These are phyloP conservation scores for Colletotrichum aenigma DNA, from an alignment of 2,329 filamentous ascomycete species.

Conservation along the genomic window DNA sequence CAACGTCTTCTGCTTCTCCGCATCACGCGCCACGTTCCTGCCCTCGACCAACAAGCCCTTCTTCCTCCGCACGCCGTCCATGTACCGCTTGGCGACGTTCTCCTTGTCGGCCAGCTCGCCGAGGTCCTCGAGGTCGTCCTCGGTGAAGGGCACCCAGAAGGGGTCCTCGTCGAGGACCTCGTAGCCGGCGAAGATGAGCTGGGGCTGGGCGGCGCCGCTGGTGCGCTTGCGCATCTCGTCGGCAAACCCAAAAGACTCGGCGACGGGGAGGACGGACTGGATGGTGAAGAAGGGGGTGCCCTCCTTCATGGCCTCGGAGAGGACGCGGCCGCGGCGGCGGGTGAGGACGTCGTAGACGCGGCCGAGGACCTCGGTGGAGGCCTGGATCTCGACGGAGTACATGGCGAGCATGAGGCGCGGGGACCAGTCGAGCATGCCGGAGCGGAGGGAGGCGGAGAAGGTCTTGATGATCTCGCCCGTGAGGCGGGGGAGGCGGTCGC, in stretches of 20 bases:
- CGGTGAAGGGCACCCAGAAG: slow-evolving; percentile 96
- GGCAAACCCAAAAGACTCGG: slow-evolving; percentile 93
- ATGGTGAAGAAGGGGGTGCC: slow-evolving; percentile 98
- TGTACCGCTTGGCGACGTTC: slow-evolving; percentile 95
- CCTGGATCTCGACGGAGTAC: slow-evolving; percentile 98
- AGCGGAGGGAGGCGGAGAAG: slow-evolving; percentile 80
- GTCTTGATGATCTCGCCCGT: slow-evolving; percentile 94
- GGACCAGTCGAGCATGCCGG: slow-evolving; percentile 94
- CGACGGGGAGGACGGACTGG: slow-evolving; percentile 83
- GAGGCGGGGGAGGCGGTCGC: slow-evolving; percentile 75
- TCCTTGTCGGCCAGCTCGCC: slow-evolving; percentile 92
- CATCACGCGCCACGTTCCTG: slow-evolving; percentile 78
- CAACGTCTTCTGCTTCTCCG: slow-evolving; percentile 85
- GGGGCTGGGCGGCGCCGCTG: slow-evolving; percentile 86
- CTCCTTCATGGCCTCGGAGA: slow-evolving; percentile 90
- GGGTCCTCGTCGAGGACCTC: slow-evolving; percentile 95
- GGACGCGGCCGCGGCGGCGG: slow-evolving; percentile 84
- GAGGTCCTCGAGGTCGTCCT: slow-evolving; percentile 95
- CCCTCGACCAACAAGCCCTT: slow-evolving; percentile 90
- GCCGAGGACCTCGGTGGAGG: slow-evolving; percentile 91
- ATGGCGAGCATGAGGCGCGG: slow-evolving; percentile 94
- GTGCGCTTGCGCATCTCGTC: slow-evolving; percentile 97
- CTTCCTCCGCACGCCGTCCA: slow-evolving; percentile 83
- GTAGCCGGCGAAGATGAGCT: slow-evolving; percentile 92
- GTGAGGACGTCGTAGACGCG: slow-evolving; percentile 98